Evolutionary conservation across 2,329 filamentous ascomycete genomes (phyloP), one percentile per base, ranked within the genome.

Genomic region (Fusarium brevicatenulatum): DNA sequence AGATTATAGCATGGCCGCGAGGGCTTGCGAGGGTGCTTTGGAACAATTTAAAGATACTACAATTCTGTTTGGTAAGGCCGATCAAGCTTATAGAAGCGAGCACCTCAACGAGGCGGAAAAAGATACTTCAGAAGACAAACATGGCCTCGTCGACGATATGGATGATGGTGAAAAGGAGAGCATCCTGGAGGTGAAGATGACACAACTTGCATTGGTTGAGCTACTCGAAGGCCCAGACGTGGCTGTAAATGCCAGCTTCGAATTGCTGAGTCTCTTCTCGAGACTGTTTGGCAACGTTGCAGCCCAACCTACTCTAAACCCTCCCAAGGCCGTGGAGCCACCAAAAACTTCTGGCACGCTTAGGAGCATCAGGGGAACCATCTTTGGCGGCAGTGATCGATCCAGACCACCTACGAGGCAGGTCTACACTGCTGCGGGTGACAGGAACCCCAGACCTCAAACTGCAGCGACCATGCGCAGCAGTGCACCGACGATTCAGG

Each of bases 171-270:
- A 98, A 79, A 97, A 95, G 79, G 93, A 95, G 80, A 89, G 90
- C 54, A 91, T 99, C 46, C 83, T 99, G n/a, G 93, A 98, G 81
- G 91, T 98, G 69, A 97, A 97, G 81, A 97, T 98, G 90, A 98
- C 95, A 16, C 95, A 98, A 78, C 86, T 99, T 67, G 89, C 93
- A 8, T 87, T 99, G 25, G 82, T 96, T 7, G 95, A 98, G 81
- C 84, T 96, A 21, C 84, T 94, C 7, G 95, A 98, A 79, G 95
- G 95, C 2, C 91, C 95, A 0, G 91, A 94, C 65, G 90, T 92
- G 63, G 95, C 96, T 23, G 93, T 98, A 56, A 97, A 97, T 79
- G 91, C 93, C 68, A 95, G 93, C 79, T 91, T 94, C 72, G 95
- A 98, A 81, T 86, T 99, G 43, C 84, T 99, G 25, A 90, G 90